Base-by-base conservation (phyloP, 805 yeast genomes). In the Candida jianshihensis region DNA sequence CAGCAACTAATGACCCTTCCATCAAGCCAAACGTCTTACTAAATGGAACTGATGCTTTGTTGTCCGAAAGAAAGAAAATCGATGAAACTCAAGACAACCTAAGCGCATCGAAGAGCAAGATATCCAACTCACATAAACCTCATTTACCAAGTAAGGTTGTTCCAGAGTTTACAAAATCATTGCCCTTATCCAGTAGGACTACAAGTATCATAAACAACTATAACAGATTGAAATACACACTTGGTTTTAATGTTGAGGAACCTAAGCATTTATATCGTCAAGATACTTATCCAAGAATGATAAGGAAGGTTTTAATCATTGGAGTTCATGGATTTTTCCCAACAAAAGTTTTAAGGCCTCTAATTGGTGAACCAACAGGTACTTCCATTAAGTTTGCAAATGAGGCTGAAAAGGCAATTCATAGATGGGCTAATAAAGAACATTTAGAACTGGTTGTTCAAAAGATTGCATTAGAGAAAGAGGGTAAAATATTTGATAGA, bases 291-390 rank as follows among this genome's bases (percentile, higher is more conserved):
- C 30, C 47, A 36, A n/a, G 32, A 24, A 7, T 37, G 41, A 65
- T 75, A 26, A 72, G 73, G 39, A 75, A 78, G 43, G 84, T 84
- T 0, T 70, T 90, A 21, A 81, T 92, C 25, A 76, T 90, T 40
- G 98, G 98, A 0, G 89, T 90, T 2, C 98, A 90, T 61, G 98
- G 98, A 1, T 90, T 89, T 53, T 90, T 92, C 63, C 98, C 98
- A 0, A 83, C 87, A 2, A 75, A 73, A 43, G 78, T 87, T 70
- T 66, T 92, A 9, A 63, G 98, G 35, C 88, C 95, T 1, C 52
- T 90, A 13, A 78, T 90, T 35, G 98, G 98, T 2, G 88, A 89
- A 43, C 98, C 98, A 4, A 92, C 94, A 16, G 98, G 98, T 0
- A 90, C 98, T 0, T 90, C 97, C 0, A 69, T 81, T 31, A 81